Percentiles rank a stretch among this genome's conserved stretches.
These are phyloP conservation scores for Lumnitzera littorea DNA, from an alignment of 345 rosid genomes.

Conservation along the genomic window DNA sequence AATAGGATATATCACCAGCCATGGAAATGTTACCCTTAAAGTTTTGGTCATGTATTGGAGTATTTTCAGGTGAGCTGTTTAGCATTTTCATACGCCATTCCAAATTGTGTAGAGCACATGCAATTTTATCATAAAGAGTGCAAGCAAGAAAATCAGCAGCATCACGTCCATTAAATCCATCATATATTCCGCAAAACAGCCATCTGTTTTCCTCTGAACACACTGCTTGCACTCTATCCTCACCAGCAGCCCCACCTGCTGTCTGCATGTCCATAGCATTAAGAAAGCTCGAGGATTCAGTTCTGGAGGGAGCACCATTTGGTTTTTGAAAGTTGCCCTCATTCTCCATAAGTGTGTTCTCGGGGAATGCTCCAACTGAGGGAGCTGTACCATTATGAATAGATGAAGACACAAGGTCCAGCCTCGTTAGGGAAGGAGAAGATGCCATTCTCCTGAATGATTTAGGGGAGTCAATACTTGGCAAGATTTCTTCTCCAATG, in stretches of 20 bases:
- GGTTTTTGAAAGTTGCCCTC: conserved; percentile 2
- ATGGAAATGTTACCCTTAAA: neutral
- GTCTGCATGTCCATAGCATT: conserved; percentile 13
- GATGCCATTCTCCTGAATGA: conserved; percentile 17
- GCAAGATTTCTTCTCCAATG: conserved; percentile 21
- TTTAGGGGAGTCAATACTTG: conserved; percentile 18
- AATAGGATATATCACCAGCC: neutral
- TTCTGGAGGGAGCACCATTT: conserved; percentile 4
- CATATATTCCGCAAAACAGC: conserved; percentile 22
- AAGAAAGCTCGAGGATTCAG: conserved; percentile 16
- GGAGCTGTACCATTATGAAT: neutral
- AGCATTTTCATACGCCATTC: conserved; percentile 14
- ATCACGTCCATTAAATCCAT: conserved; percentile 22
- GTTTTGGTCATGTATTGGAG: neutral
- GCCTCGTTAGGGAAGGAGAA: conserved; percentile 14
- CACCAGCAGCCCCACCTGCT: conserved; percentile 23
- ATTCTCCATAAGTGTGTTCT: neutral
- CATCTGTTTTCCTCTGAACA: conserved; percentile 20
- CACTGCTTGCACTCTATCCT: conserved; percentile 24
- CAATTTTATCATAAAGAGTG: conserved; percentile 13
- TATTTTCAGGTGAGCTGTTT: neutral
- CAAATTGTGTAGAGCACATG: conserved; percentile 11
- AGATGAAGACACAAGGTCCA: conserved; percentile 8
- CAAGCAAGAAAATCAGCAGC: conserved; percentile 20
- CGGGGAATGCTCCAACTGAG: conserved; percentile 2